These are phyloP conservation scores for Colletotrichum liriopes DNA, from an alignment of 2,329 filamentous ascomycete genomes.

Conservation along the genomic window DNA sequence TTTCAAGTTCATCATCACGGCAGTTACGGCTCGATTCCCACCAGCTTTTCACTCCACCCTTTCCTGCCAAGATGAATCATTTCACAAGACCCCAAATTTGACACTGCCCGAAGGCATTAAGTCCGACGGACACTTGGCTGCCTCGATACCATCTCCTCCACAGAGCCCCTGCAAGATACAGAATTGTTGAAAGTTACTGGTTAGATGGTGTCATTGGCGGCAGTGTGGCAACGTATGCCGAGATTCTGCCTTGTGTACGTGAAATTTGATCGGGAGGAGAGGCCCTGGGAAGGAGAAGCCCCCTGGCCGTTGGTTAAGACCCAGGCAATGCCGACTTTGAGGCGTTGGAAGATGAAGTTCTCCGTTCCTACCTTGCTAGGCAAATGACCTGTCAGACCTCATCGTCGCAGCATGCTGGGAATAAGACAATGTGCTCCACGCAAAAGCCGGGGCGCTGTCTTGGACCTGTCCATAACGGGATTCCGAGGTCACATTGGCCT, in stretches of 20 bases:
- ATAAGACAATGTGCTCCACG: constrained; percentile 12
- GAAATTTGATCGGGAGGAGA: neutral
- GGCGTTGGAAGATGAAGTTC: neutral
- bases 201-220: neutral
- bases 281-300: neutral
- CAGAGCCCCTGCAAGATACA: neutral
- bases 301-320: neutral
- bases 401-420: neutral
- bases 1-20: neutral
- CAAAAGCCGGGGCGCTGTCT: neutral
- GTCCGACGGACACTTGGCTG: neutral
- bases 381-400: constrained; percentile 14
- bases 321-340: neutral
- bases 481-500: constrained; percentile 10
- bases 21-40: neutral
- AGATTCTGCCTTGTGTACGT: neutral
- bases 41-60: neutral
- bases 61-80: neutral
- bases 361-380: neutral
- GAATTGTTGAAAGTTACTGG: neutral
- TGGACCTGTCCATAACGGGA: neutral
- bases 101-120: neutral
- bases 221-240: neutral
- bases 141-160: neutral
- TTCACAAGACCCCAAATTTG: neutral